Percentiles rank a stretch among this genome's conserved stretches.
Conservation (phyloP, 345 rosid genomes). For the Euclidium syriacum region DNA sequence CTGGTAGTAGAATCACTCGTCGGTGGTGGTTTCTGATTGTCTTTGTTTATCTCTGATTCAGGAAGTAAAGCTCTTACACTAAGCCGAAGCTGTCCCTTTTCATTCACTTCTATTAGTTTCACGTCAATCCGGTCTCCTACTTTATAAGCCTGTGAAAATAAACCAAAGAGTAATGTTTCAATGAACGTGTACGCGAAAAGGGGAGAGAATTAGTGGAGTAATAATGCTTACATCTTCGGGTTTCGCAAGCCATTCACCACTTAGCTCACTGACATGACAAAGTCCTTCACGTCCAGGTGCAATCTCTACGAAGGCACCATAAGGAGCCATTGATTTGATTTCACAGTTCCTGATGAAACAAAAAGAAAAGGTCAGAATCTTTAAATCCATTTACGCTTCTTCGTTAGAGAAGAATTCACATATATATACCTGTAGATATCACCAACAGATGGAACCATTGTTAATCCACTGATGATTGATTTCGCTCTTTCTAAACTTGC, state of each 20-base stretch:
- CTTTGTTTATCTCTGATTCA: constrained; percentile 44
- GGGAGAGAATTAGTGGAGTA: background rate
- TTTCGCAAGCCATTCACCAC: constrained; percentile 79
- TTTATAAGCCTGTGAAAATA: constrained; percentile 63
- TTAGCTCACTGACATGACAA: constrained; percentile 96
- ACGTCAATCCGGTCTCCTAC: constrained; percentile 92
- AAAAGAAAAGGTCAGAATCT: constrained; percentile 3
- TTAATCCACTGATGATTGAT: constrained; percentile 67
- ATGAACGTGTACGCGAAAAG: constrained; percentile 4
- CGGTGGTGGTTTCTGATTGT: constrained; percentile 33
- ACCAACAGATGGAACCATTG: constrained; percentile 86
- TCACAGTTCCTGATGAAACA: constrained; percentile 67
- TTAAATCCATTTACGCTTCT: constrained; percentile 1
- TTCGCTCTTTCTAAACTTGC: constrained; percentile 77
- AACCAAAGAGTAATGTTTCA: background rate
- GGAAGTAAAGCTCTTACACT: constrained; percentile 86
- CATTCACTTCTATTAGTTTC: constrained; percentile 91
- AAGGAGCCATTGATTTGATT: constrained; percentile 86
- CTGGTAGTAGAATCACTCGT: constrained; percentile 31
- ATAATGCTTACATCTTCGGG: constrained; percentile 81
- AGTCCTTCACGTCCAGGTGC: constrained; percentile 97
- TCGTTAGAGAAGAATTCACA: background rate
- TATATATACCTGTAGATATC: constrained; percentile 65
- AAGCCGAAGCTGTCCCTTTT: constrained; percentile 93
- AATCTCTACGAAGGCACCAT: constrained; percentile 95